Conservation (phyloP, 1,139 yeast genomes). For the Pichia sp. region DNA sequence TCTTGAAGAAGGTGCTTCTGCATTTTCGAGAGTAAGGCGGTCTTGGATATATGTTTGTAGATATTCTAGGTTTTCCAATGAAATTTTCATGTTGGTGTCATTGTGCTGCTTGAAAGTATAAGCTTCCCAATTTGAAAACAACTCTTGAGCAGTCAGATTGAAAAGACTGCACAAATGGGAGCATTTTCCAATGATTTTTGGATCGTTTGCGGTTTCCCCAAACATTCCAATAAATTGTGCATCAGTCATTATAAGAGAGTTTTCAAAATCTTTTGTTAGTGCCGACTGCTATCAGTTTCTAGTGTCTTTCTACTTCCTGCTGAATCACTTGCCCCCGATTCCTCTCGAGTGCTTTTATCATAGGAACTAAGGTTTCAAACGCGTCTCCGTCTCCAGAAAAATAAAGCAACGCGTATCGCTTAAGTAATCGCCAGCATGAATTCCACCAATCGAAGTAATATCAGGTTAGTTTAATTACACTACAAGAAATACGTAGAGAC, state of each 20-base stretch:
- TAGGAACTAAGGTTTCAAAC: background rate
- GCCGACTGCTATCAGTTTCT: too few relatives aligned
- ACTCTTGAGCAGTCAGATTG: constrained; percentile 58
- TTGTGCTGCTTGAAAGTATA: constrained; percentile 32
- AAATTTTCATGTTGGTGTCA: constrained; percentile 10
- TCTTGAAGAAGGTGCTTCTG: background rate
- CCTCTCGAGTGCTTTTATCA: background rate
- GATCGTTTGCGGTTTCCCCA: constrained; percentile 44
- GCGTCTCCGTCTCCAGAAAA: background rate
- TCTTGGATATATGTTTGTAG: constrained; percentile 62
- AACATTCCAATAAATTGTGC: constrained; percentile 37
- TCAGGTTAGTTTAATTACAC: background rate
- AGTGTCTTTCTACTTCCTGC: too few relatives aligned
- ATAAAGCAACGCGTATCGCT: background rate
- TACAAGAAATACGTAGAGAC: background rate
- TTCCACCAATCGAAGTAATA: background rate
- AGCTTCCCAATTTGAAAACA: constrained; percentile 85
- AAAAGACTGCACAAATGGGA: constrained; percentile 45
- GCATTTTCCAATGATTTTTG: constrained; percentile 43
- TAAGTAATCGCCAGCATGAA: background rate
- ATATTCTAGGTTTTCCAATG: constrained; percentile 43
- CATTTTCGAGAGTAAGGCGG: constrained; percentile 40
- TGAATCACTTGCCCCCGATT: too few relatives aligned
- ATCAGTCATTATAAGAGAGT: constrained; percentile 17
- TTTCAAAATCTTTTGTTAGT: too few relatives aligned